A percentile compares a stretch with the other conserved stretches of the same genome.
Evolutionary conservation across 176 grass and related monocot species (phyloP).

Genomic region (Rhynchospora breviuscula): DNA sequence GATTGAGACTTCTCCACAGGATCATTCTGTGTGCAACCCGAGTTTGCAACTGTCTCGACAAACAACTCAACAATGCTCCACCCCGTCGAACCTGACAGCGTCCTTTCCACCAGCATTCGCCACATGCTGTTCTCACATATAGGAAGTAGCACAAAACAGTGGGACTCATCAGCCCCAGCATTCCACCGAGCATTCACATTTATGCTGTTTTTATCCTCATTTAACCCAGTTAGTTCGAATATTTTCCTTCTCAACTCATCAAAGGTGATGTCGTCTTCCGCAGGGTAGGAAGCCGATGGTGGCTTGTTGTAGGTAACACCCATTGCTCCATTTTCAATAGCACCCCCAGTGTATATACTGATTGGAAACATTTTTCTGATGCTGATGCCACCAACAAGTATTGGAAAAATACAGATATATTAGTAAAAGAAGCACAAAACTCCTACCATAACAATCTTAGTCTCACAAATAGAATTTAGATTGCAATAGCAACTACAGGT

Average conservation of each 20-base stretch:
- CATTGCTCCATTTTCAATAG: background rate
- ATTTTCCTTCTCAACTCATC: background rate
- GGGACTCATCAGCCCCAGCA: background rate
- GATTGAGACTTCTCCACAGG: slow-evolving; percentile 9
- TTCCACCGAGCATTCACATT: slow-evolving; percentile 12
- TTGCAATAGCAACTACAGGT: too few species aligned
- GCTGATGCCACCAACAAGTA: background rate
- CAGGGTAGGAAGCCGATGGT: background rate
- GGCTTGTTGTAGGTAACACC: background rate
- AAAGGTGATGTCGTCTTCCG: background rate
- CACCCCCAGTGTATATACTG: slow-evolving; percentile 8
- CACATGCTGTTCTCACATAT: background rate
- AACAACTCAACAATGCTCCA: slow-evolving; percentile 12
- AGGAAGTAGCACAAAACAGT: background rate
- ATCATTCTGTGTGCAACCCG: background rate
- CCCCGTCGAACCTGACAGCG: background rate
- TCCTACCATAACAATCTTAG: too few species aligned
- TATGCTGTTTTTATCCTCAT: background rate
- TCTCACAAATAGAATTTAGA: too few species aligned
- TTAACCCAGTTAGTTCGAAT: background rate
- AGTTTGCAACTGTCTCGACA: background rate
- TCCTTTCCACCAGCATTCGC: background rate
- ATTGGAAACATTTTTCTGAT: background rate
- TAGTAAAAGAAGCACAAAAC: too few species aligned
- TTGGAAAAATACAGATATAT: background rate